Percentiles rank a stretch among this genome's conserved stretches.
These are phyloP conservation scores for Linnemannia elongata DNA, from an alignment of 192 early-diverging fungal species.

Conservation along the genomic window DNA sequence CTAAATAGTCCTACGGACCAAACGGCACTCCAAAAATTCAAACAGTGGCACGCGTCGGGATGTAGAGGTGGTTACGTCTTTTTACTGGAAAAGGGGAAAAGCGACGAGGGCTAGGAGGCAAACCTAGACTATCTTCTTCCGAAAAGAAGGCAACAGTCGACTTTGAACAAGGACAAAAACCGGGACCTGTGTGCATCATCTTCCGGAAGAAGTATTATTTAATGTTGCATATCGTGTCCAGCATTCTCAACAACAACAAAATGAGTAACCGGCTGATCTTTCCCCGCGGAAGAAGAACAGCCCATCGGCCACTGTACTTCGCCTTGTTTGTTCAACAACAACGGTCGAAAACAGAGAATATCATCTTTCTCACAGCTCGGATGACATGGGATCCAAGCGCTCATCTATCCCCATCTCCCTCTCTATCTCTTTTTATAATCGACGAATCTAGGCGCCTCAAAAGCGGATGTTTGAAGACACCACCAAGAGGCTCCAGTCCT, in stretches of 20 bases:
- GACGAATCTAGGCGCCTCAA: constrained; percentile 39
- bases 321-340: neutral
- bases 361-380: neutral
- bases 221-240: neutral
- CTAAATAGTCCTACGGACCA: neutral
- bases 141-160: neutral
- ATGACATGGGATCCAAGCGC: neutral
- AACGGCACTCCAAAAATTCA: neutral
- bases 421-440: neutral
- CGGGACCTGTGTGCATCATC: neutral
- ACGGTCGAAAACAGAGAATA: neutral
- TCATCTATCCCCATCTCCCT: neutral
- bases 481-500: constrained; percentile 38
- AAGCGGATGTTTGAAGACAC: constrained; percentile 61
- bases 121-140: neutral
- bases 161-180: neutral
- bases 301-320: neutral
- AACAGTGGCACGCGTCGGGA: neutral
- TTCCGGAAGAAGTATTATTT: neutral
- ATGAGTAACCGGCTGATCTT: neutral
- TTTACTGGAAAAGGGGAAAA: neutral
- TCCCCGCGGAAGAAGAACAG: neutral
- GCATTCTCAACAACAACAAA: neutral
- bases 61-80: neutral
- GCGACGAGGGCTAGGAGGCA: neutral